Base-by-base conservation (phyloP, 192 early-diverging fungal species). In the Cladochytrium replicatum region DNA sequence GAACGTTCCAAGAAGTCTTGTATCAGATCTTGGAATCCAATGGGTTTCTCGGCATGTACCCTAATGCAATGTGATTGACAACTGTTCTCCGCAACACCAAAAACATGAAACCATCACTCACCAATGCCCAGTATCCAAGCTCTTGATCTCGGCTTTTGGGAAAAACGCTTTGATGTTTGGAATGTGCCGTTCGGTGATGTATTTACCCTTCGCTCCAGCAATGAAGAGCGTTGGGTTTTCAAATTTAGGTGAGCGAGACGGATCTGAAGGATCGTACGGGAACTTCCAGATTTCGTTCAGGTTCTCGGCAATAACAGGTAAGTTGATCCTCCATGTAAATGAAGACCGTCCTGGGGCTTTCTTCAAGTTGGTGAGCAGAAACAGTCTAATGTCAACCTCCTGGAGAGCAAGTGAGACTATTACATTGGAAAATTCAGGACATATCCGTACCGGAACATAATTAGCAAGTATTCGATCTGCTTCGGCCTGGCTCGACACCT, bases 351-450 rank as follows among this genome's bases (percentile, higher is more conserved):
- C 51, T 0, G 64, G 45, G 32, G 64, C 42, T 49, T 72, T 66
- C 49, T 87, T 89, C 55, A 95, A 74, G 60, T 97, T 97, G 6
- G 94, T 97, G 25, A 93, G 66, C 56, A 97, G 56, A 58, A 97
- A 97, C 39, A 67, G 67, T 3, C 73, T 55, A 39, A 69, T 51
- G 0, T 66, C 28, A 2, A 62, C 32, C 30, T 55, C 54, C 53
- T 67, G 45, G 15, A 3, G 11, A 34, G 7, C 15, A 21, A 23
- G 21, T 8, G 9, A 48, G 26, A 28, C 11, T 6, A 23, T 43
- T 8, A 43, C 6, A 43, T 21, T 15, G 22, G n/a, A 30, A 28
- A 47, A 47, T 29, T 6, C 27, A 15, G 19, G 6, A 28, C 4
- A 6, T 29, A 29, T 46, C 23, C 13, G 4, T 47, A 59, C 69